Conservation (phyloP, 2,329 filamentous ascomycete species). For the Botrytis sinoallii region DNA sequence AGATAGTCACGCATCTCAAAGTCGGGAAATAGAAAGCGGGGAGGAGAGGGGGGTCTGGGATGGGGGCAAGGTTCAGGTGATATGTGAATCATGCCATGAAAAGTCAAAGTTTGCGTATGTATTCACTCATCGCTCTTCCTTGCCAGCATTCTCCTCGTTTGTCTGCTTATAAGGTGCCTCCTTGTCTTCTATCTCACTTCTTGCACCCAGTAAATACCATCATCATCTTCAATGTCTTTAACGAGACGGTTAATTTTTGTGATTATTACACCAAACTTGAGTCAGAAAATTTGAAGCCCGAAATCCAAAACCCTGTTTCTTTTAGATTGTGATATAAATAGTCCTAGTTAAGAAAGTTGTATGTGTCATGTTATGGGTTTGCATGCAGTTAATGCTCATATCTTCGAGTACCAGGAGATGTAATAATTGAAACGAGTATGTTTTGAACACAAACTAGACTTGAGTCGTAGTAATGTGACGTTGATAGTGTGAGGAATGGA, state of each 20-base stretch:
- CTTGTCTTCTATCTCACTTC: not conserved
- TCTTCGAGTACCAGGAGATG: no score
- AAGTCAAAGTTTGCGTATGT: not conserved
- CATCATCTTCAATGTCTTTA: not conserved
- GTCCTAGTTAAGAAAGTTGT: no score
- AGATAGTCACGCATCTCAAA: not conserved
- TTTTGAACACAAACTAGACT: no score
- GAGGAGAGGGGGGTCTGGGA: no score
- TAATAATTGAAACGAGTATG: no score
- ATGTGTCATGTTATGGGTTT: no score
- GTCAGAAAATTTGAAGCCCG: not conserved
- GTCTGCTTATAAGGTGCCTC: not conserved
- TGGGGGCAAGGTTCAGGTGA: accelerated
- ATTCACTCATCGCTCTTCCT: not conserved
- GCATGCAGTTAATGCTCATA: no score
- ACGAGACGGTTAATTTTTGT: accelerated
- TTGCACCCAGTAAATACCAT: not conserved
- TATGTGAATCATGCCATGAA: not conserved
- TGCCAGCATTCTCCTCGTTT: not conserved
- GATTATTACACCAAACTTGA: not conserved
- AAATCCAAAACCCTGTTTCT: no score
- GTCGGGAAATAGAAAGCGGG: not conserved
- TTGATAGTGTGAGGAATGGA: no score
- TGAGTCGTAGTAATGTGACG: no score
- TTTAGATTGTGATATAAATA: no score